phyloP scores from a whole-genome alignment of 768 basidiomycete genomes.

The Leccinum broughii region DNA sequence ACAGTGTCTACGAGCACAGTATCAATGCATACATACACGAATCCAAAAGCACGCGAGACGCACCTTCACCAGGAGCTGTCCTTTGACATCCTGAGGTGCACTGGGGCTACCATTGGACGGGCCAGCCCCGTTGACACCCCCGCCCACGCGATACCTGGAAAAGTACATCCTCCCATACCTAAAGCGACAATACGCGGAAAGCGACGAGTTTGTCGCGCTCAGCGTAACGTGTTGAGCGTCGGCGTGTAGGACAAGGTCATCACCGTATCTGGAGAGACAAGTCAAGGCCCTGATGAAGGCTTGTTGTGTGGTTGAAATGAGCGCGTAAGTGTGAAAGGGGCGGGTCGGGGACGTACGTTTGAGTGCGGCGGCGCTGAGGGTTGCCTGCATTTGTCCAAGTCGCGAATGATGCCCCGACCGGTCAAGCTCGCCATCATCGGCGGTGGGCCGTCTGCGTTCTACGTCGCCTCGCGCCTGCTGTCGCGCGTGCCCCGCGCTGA shows the following conservation, averaged over 20 bases:
- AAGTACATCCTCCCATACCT: constrained; percentile 71
- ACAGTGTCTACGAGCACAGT: constrained; percentile 50
- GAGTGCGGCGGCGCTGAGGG: constrained; percentile 57
- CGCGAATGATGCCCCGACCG: constrained; percentile 12
- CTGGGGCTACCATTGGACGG: constrained; percentile 17
- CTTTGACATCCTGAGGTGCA: constrained; percentile 51
- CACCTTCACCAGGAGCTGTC: constrained; percentile 73
- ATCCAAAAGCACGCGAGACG: constrained; percentile 7
- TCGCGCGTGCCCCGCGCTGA: constrained; percentile 48
- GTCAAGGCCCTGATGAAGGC: constrained; percentile 74
- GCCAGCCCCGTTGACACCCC: constrained; percentile 15
- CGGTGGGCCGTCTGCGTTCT: constrained; percentile 97
- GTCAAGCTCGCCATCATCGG: constrained; percentile 89
- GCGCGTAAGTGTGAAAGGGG: constrained; percentile 15
- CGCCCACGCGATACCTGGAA: constrained; percentile 55
- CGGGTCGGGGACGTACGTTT: constrained; percentile 38
- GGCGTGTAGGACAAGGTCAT: constrained; percentile 73
- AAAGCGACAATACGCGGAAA: constrained; percentile 81
- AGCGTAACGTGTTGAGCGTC: constrained; percentile 59
- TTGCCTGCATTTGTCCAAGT: constrained; percentile 57
- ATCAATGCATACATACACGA: constrained; percentile 3
- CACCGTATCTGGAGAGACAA: constrained; percentile 81
- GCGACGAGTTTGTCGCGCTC: constrained; percentile 76
- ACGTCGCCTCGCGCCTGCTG: constrained; percentile 85
- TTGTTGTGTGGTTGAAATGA: constrained; percentile 36